Conservation (phyloP, 2,329 filamentous ascomycete species). For the Eurotiales sp. region DNA sequence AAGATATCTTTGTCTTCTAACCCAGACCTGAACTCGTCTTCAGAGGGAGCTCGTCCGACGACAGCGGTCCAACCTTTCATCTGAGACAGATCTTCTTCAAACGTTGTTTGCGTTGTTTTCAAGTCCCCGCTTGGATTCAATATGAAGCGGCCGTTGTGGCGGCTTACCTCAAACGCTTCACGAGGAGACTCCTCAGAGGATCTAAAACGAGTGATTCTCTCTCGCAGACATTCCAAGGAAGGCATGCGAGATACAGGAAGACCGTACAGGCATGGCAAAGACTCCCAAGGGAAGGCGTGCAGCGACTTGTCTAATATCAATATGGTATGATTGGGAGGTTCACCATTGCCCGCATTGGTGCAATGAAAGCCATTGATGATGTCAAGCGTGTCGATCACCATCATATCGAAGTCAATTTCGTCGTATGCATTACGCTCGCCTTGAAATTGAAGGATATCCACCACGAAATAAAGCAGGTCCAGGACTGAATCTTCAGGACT, state of each 20-base stretch:
- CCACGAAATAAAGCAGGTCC: constrained; percentile 90
- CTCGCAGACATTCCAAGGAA: constrained; percentile 75
- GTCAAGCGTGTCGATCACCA: constrained; percentile 84
- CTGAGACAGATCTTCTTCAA: constrained; percentile 62
- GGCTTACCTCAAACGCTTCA: constrained; percentile 50
- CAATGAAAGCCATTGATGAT: constrained; percentile 75
- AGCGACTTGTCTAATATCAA: constrained; percentile 87
- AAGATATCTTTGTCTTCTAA: constrained; percentile 68
- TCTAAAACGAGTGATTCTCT: constrained; percentile 61
- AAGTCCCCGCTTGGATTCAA: constrained; percentile 88
- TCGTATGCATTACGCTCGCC: constrained; percentile 96
- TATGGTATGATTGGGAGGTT: constrained; percentile 63
- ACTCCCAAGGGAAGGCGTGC: constrained; percentile 94
- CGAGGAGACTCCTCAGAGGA: constrained; percentile 18
- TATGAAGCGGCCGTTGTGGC: constrained; percentile 59
- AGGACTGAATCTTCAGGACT: constrained; percentile 87
- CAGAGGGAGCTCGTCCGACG: constrained; percentile 65
- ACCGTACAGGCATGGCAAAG: constrained; percentile 76
- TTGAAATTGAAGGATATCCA: constrained; percentile 94
- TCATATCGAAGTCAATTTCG: constrained; percentile 90
- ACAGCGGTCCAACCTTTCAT: constrained; percentile 63
- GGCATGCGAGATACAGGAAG: constrained; percentile 82
- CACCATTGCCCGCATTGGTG: constrained; percentile 30
- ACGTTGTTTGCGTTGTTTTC: constrained; percentile 70
- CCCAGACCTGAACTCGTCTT: constrained; percentile 69